These are phyloP conservation scores for Trichoderma aggressivum DNA, from an alignment of 2,329 filamentous ascomycete species.

Conservation along the genomic window DNA sequence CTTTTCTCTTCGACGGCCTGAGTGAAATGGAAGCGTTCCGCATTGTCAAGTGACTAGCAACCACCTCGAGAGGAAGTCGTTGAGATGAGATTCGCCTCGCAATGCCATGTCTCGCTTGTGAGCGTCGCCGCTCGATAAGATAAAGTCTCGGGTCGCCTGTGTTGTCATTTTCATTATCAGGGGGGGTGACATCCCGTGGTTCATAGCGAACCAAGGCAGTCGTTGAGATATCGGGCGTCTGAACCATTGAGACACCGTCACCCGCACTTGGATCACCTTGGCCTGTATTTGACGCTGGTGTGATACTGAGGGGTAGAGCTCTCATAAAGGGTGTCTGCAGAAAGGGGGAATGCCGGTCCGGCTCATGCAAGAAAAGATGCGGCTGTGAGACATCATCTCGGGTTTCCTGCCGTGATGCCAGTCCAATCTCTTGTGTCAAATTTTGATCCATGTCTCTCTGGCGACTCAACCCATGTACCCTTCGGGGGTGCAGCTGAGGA, in stretches of 20 bases:
- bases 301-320: background rate
- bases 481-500: background rate
- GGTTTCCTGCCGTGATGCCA: background rate
- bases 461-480: background rate
- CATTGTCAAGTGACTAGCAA: conserved; percentile 23
- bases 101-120: conserved; percentile 21
- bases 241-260: background rate
- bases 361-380: background rate
- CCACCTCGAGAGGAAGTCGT: conserved; percentile 28
- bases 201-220: background rate
- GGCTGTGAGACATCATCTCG: background rate
- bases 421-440: background rate
- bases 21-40: conserved; percentile 19
- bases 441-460: background rate
- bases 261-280: background rate
- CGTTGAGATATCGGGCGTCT: background rate
- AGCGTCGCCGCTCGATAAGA: conserved; percentile 24
- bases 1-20: background rate
- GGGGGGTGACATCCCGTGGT: background rate
- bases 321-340: conserved; percentile 5
- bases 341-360: background rate
- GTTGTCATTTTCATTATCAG: background rate
- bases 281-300: too few relatives aligned
- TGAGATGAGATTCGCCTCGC: conserved; percentile 24
- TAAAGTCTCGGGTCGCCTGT: conserved; percentile 23